Evolutionary conservation across 164 flowering plant genomes (phyloP).

Genomic region (Umbilicus rupestris): DNA sequence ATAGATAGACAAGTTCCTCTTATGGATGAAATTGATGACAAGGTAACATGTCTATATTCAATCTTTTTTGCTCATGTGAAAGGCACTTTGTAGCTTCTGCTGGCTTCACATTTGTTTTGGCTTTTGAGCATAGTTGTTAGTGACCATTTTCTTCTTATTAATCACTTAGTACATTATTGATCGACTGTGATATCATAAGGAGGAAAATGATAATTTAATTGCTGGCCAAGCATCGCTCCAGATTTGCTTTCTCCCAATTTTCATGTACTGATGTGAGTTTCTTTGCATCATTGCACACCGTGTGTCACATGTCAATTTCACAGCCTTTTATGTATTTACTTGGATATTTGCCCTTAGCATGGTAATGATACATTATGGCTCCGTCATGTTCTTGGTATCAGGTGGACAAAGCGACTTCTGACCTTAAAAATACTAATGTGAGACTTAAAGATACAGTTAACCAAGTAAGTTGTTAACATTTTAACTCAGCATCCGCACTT

Average conservation of each 20-base stretch:
- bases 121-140: not conserved
- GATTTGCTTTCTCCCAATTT: not conserved
- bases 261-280: not conserved
- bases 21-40: slow-evolving; percentile 35
- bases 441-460: slow-evolving; percentile 37
- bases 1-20: slow-evolving; percentile 29
- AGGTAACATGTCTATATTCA: slow-evolving; percentile 16
- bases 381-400: slow-evolving; percentile 9
- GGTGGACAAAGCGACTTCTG: slow-evolving; percentile 41
- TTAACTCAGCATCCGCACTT: too few species aligned
- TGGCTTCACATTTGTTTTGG: not conserved
- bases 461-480: slow-evolving; percentile 18
- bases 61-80: not conserved
- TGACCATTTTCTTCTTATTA: not conserved
- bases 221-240: not conserved
- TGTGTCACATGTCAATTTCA: not conserved
- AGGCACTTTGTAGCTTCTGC: too few species aligned
- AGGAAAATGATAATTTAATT: not conserved
- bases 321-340: not conserved
- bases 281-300: not conserved
- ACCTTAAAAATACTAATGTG: slow-evolving; percentile 37
- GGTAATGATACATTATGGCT: not conserved
- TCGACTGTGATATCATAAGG: not conserved
- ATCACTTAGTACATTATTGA: not conserved
- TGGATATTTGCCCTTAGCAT: not conserved